These are phyloP conservation scores for Pilobolus umbonatus DNA, from an alignment of 192 early-diverging fungal genomes.

Conservation along the genomic window DNA sequence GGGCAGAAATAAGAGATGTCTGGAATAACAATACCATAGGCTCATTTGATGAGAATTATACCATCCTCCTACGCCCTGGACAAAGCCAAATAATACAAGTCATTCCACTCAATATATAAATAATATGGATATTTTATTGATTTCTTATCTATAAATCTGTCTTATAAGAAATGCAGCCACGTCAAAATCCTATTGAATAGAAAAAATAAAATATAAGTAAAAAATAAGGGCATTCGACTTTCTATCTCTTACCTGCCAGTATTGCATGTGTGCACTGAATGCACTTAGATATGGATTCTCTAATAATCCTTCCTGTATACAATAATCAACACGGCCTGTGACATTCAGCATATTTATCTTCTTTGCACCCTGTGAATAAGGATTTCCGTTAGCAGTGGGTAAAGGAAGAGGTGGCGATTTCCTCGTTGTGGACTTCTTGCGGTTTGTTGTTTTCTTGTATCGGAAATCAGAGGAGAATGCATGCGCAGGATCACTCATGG, in stretches of 20 bases:
- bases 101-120: neutral
- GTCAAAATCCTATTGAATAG: constrained; percentile 27
- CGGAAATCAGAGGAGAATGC: neutral
- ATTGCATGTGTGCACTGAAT: constrained; percentile 62
- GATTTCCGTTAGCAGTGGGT: constrained; percentile 2
- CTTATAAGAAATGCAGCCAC: constrained; percentile 32
- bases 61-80: constrained; percentile 16
- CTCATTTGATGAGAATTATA: neutral
- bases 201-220: neutral
- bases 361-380: constrained; percentile 24
- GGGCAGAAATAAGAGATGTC: constrained; percentile 19
- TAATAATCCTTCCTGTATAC: constrained; percentile 60
- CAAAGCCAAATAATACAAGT: constrained; percentile 25
- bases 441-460: neutral
- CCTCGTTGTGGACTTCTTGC: neutral
- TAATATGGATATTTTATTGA: neutral
- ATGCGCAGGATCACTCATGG: constrained; percentile 25
- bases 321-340: constrained; percentile 59
- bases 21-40: constrained; percentile 22
- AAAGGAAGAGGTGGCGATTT: constrained; percentile 15
- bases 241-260: constrained; percentile 43
- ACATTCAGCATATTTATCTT: constrained; percentile 39
- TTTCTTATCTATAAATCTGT: constrained; percentile 23
- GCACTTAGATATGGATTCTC: constrained; percentile 68
- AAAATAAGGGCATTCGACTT: neutral